phyloP scores from a whole-genome alignment of 345 rosid genomes.

The Cochlearia excelsa region DNA sequence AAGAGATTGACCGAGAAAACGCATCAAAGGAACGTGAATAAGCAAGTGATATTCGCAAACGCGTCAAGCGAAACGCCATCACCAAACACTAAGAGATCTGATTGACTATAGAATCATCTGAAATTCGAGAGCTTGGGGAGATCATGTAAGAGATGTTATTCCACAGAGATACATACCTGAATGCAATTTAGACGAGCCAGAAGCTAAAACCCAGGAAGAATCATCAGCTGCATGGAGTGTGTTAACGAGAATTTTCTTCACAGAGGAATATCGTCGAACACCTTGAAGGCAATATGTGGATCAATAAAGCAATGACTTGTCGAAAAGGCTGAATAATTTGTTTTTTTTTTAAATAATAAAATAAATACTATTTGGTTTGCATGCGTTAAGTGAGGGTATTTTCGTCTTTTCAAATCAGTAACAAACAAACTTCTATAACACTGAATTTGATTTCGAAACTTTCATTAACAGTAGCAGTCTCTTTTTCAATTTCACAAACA shows the following conservation, averaged over 20 bases:
- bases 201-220: constrained; percentile 15
- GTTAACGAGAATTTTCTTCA: constrained; percentile 13
- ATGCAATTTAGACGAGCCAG: neutral
- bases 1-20: constrained; percentile 36
- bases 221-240: neutral
- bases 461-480: no score
- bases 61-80: constrained; percentile 35
- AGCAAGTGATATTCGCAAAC: constrained; percentile 26
- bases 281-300: constrained; percentile 13
- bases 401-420: no score
- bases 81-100: constrained; percentile 3
- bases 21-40: constrained; percentile 19
- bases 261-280: constrained; percentile 36
- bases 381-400: no score
- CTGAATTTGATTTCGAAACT: no score
- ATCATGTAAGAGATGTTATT: neutral
- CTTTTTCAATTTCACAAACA: no score
- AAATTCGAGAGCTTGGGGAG: constrained; percentile 1
- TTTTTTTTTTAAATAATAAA: no score
- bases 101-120: constrained; percentile 1
- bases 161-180: constrained; percentile 21
- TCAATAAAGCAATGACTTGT: neutral
- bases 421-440: no score
- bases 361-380: no score
- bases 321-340: no score